Base-by-base conservation (phyloP, 2,329 filamentous ascomycete genomes). In the Fusarium musae region DNA sequence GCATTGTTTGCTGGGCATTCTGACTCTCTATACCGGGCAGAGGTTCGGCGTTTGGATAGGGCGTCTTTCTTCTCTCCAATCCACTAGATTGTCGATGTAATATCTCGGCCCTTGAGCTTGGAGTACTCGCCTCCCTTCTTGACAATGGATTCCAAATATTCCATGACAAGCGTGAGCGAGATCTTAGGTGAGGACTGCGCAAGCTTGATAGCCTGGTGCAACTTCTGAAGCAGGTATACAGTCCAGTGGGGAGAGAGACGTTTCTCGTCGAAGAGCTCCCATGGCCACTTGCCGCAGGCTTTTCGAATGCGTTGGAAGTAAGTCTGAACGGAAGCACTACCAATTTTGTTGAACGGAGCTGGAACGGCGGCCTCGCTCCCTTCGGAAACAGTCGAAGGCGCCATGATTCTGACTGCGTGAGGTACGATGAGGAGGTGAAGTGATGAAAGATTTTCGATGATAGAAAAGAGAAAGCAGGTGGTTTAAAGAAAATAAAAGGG, bases 401-500 rank as follows among this genome's bases (percentile, higher is more conserved):
- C n/a, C 30, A 52, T 52, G 6, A 6, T 36, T 16, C 26, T 19
- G n/a, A 15, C n/a, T 8, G 16, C 17, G 19, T 36, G 4, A 19
- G 15, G 4, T 15, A 15, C 13, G 47, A 50, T n/a, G n/a, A 23
- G 30, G 23, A 50, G 9, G 11, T 2, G 6, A 2, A 15, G 47
- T 36, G 10, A 36, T 30, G 3, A 19, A 52, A 26, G 16, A 7
- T 34, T 52, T 10, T 19, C 12, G 8, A 34, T 5, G 12, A 15
- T 26, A 9, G 13, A 2, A 8, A 5, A 2, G 9, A 8, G 3
- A 36, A 9, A 8, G 1, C 6, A 26, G 11, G 10, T 26, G 12
- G 4, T 7, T 17, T 4, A 3, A 3, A 7, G 3, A 3, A 16
- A 19, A 5, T 3, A 19, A 11, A 34, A 9, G 4, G 10, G 6